Conservation (phyloP, 2,329 filamentous ascomycete genomes). For the Botryotinia convoluta region DNA sequence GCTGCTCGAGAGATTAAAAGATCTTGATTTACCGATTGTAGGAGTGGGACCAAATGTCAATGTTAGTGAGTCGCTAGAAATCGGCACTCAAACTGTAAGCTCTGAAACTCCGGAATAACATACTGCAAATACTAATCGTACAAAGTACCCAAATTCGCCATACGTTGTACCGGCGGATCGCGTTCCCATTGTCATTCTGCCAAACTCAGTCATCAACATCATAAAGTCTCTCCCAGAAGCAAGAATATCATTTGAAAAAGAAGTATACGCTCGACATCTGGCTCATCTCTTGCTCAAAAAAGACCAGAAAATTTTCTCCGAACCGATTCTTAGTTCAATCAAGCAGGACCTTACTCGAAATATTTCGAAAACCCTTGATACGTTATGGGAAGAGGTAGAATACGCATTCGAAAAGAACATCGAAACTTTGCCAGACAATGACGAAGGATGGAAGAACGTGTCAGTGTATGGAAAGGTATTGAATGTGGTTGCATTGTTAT, state of each 20-base stretch:
- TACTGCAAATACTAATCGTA: not conserved
- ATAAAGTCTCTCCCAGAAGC: conserved; percentile 15
- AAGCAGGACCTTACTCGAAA: conserved; percentile 32
- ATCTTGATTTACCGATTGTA: not conserved
- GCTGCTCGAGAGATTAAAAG: conserved; percentile 3
- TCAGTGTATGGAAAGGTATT: conserved; percentile 38
- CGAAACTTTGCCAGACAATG: conserved; percentile 28
- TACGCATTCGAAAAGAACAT: conserved; percentile 29
- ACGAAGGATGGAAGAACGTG: conserved; percentile 35
- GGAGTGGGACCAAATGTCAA: conserved; percentile 12
- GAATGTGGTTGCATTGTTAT: conserved; percentile 42
- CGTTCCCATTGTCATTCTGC: conserved; percentile 9
- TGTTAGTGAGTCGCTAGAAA: conserved; percentile 8
- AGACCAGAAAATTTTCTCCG: conserved; percentile 5
- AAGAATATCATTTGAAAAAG: conserved; percentile 13
- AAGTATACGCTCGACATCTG: conserved; percentile 11
- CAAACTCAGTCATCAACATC: conserved; percentile 3
- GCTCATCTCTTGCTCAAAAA: conserved; percentile 2
- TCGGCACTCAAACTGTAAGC: conserved; percentile 8
- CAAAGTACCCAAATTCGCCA: conserved; percentile 8
- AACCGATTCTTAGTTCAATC: conserved; percentile 21
- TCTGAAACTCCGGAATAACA: not conserved
- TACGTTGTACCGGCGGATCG: conserved; percentile 8
- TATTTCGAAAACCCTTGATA: conserved; percentile 27
- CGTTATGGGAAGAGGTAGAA: conserved; percentile 30